Conservation (phyloP, 2,329 filamentous ascomycete genomes). For the Fusarium praegraminearum region DNA sequence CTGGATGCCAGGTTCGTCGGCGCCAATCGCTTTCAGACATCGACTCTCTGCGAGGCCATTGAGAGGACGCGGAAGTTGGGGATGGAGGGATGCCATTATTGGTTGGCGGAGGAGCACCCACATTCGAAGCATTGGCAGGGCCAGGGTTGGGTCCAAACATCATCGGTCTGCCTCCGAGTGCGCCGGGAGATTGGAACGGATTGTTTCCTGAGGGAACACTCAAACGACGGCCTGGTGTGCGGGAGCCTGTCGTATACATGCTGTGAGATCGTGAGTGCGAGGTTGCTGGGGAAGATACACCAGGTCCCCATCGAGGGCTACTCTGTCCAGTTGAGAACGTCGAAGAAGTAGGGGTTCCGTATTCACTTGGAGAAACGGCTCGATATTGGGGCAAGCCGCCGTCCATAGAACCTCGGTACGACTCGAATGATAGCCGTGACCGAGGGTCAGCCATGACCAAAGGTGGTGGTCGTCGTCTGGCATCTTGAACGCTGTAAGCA, state of each 20-base stretch:
- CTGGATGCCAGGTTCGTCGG: slow-evolving; percentile 91
- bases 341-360: slow-evolving; percentile 85
- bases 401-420: slow-evolving; percentile 73
- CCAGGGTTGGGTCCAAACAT: slow-evolving; percentile 66
- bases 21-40: slow-evolving; percentile 80
- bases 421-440: slow-evolving; percentile 74
- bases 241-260: slow-evolving; percentile 74
- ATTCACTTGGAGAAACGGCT: slow-evolving; percentile 76
- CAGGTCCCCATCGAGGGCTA: slow-evolving; percentile 79
- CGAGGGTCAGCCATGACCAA: slow-evolving; percentile 85
- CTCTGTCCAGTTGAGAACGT: slow-evolving; percentile 82
- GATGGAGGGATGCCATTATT: slow-evolving; percentile 71
- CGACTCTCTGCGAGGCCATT: slow-evolving; percentile 75
- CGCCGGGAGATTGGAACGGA: slow-evolving; percentile 76
- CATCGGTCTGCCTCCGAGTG: slow-evolving; percentile 68
- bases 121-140: slow-evolving; percentile 66
- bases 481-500: slow-evolving; percentile 73
- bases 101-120: slow-evolving; percentile 65
- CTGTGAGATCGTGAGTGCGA: slow-evolving; percentile 76
- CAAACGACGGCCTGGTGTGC: slow-evolving; percentile 78
- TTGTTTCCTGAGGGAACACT: slow-evolving; percentile 83
- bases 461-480: slow-evolving; percentile 80
- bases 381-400: slow-evolving; percentile 70
- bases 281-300: slow-evolving; percentile 78
- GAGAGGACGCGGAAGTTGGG: slow-evolving; percentile 73